Conservation (phyloP, 2,329 filamentous ascomycete species). For the Diaporthe citrichinensis region DNA sequence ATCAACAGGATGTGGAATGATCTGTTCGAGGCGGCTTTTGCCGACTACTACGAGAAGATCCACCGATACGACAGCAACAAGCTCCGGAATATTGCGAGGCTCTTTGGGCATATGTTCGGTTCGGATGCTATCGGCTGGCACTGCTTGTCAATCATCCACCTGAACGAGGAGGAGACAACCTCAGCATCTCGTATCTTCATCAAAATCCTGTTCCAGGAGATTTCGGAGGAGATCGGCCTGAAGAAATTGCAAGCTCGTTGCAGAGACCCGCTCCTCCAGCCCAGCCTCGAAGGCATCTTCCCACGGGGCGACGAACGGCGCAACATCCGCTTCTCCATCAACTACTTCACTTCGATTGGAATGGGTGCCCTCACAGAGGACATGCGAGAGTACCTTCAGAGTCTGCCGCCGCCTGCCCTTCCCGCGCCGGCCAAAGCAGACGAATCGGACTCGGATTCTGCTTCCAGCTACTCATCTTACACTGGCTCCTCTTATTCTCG, state of each 20-base stretch:
- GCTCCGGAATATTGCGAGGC: slow-evolving; percentile 92
- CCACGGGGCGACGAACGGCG: slow-evolving; percentile 84
- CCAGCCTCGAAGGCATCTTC: slow-evolving; percentile 88
- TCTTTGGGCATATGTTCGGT: slow-evolving; percentile 92
- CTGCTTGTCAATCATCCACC: slow-evolving; percentile 83
- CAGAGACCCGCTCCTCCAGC: slow-evolving; percentile 82
- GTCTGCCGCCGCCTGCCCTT: slow-evolving; percentile 86
- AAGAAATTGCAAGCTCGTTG: slow-evolving; percentile 82
- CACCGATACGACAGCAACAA: slow-evolving; percentile 97
- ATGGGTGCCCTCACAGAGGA: slow-evolving; percentile 96
- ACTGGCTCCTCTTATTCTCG: slow-evolving; percentile 72
- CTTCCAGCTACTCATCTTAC: slow-evolving; percentile 85
- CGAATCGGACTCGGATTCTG: slow-evolving; percentile 78
- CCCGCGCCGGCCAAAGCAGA: slow-evolving; percentile 74
- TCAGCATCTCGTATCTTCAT: slow-evolving; percentile 98
- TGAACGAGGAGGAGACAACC: slow-evolving; percentile 98
- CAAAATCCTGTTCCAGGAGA: slow-evolving; percentile 96
- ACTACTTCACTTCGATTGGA: slow-evolving; percentile 98
- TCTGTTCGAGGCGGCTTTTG: slow-evolving; percentile 90
- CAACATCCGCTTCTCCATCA: slow-evolving; percentile 97
- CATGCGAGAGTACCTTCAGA: slow-evolving; percentile 92
- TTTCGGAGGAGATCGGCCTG: slow-evolving; percentile 89
- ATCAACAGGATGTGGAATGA: slow-evolving; percentile 96
- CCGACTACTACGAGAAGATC: slow-evolving; percentile 96
- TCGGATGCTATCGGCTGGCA: slow-evolving; percentile 95